Base-by-base conservation (phyloP, 441 rosid species). In the Mallotus japonicus region DNA sequence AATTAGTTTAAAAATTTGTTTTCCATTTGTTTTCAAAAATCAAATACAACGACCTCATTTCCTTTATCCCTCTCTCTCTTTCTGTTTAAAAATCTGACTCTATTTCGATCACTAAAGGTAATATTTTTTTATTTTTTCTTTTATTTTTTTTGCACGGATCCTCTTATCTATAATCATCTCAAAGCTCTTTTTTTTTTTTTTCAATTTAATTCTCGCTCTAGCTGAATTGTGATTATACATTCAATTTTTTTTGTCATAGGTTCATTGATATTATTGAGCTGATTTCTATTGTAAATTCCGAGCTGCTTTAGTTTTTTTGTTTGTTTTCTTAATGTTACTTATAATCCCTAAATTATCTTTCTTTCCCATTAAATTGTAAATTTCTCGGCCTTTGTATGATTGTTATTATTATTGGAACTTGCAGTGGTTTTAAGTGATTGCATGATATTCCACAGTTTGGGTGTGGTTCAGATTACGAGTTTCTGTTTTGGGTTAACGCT, bases 261-360 rank as follows among this genome's bases (percentile, higher is more conserved):
- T 49, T 70, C 58, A 69, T 62, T 81, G 40, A 37, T 37, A 3
- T 34, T 34, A 34, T 80, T 73, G 55, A 77, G 78, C 84, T 80
- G 62, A 62, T 62, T 54, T 51, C 10, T 63, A 51, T 70, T 54
- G 50, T 49, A 9, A 61, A 32, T 37, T 40, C 55, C 4, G 51
- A 34, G 70, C 28, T 68, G 24, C 3, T 72, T 65, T 20, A n/a
- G n/a, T n/a, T n/a, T n/a, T n/a, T n/a, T 22, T 17, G n/a, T 19
- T 34, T 34, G 40, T 34, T 34, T 3, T 34, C 40, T 34, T 34
- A 34, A 34, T 34, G 0, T 34, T 34, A 12, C 53, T 54, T 51
- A 0, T 28, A 24, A 32, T 53, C 8, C 61, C 4, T 34, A 37
- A 37, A 37, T 32, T 1, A 44, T 51, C 5, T 57, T n/a, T n/a